Evolutionary conservation across 1,284 basidiomycete species (phyloP).

Genomic region (Apiotrichum brassicae): DNA sequence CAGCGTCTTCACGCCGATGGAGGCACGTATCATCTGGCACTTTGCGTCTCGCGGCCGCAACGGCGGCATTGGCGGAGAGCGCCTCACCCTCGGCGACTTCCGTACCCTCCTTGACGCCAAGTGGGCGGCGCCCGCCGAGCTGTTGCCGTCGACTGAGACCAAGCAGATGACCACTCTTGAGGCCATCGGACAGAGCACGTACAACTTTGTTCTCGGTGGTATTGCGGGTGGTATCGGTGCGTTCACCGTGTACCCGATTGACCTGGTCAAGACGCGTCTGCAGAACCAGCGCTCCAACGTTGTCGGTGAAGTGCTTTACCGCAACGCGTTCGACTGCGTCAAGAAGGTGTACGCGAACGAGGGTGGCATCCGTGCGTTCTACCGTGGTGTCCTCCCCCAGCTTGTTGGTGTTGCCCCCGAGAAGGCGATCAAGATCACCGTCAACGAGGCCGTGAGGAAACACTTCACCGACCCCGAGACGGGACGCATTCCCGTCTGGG

Average conservation of each 20-base stretch:
- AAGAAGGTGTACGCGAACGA: slow-evolving; percentile 92
- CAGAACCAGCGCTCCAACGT: slow-evolving; percentile 95
- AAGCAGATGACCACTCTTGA: slow-evolving; percentile 12
- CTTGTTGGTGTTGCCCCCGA: slow-evolving; percentile 96
- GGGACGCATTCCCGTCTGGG: slow-evolving; percentile 75
- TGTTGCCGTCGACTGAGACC: slow-evolving; percentile 30
- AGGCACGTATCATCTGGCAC: slow-evolving; percentile 90
- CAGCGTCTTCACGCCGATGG: slow-evolving; percentile 89
- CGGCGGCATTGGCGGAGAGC: slow-evolving; percentile 48
- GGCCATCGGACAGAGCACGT: slow-evolving; percentile 58
- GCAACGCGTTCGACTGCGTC: slow-evolving; percentile 90
- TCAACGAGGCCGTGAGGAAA: slow-evolving; percentile 86
- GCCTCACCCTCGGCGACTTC: slow-evolving; percentile 78
- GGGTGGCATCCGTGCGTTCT: slow-evolving; percentile 84
- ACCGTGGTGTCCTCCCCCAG: slow-evolving; percentile 91
- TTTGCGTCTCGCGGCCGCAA: slow-evolving; percentile 73
- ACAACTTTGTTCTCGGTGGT: slow-evolving; percentile 86
- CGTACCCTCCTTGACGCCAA: slow-evolving; percentile 70
- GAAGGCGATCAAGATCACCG: slow-evolving; percentile 67
- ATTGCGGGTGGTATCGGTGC: slow-evolving; percentile 68
- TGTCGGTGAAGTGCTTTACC: slow-evolving; percentile 88
- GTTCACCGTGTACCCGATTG: slow-evolving; percentile 62
- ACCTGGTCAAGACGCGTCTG: slow-evolving; percentile 69
- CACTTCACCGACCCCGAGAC: slow-evolving; percentile 87
- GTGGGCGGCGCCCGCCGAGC: slow-evolving; percentile 13